Percentiles rank a stretch among this genome's conserved stretches.
phyloP scores from a whole-genome alignment of 805 yeast species.

The Starmerella vaccinii region DNA sequence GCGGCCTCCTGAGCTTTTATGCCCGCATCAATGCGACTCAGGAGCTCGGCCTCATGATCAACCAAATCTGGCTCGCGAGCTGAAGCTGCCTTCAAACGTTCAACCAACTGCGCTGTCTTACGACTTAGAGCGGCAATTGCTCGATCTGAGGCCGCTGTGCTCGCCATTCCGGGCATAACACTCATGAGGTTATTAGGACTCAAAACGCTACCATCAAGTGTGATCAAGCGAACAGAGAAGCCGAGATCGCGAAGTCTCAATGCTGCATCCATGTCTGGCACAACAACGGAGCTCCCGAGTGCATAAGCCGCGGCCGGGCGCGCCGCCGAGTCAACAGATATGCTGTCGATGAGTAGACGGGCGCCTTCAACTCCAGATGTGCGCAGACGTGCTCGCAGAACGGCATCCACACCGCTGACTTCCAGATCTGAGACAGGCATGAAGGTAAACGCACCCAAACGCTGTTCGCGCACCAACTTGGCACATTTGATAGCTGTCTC shows the following conservation, averaged over 20 bases:
- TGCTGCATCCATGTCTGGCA: slow-evolving; percentile 62
- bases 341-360: slow-evolving; percentile 62
- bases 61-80: slow-evolving; percentile 35
- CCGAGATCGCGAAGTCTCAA: slow-evolving; percentile 60
- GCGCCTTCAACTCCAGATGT: slow-evolving; percentile 35
- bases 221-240: slow-evolving; percentile 56
- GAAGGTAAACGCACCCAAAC: slow-evolving; percentile 76
- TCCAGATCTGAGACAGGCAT: slow-evolving; percentile 76
- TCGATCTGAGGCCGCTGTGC: slow-evolving; percentile 14
- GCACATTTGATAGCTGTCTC: slow-evolving; percentile 67
- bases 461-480: slow-evolving; percentile 67
- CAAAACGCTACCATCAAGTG: slow-evolving; percentile 75
- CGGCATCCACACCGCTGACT: slow-evolving; percentile 29
- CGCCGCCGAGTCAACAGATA: slow-evolving; percentile 54
- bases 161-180: slow-evolving; percentile 40
- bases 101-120: slow-evolving; percentile 12
- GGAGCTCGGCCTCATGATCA: slow-evolving; percentile 21
- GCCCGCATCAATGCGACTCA: slow-evolving; percentile 6
- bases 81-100: slow-evolving; percentile 28
- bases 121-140: slow-evolving; percentile 19
- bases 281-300: slow-evolving; percentile 68
- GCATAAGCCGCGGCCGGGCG: slow-evolving; percentile 74
- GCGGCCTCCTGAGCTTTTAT: slow-evolving; percentile 1
- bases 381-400: slow-evolving; percentile 32
- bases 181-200: slow-evolving; percentile 86